Base-by-base conservation (phyloP, 805 yeast species). In the Sporopachydermia quercuum region DNA sequence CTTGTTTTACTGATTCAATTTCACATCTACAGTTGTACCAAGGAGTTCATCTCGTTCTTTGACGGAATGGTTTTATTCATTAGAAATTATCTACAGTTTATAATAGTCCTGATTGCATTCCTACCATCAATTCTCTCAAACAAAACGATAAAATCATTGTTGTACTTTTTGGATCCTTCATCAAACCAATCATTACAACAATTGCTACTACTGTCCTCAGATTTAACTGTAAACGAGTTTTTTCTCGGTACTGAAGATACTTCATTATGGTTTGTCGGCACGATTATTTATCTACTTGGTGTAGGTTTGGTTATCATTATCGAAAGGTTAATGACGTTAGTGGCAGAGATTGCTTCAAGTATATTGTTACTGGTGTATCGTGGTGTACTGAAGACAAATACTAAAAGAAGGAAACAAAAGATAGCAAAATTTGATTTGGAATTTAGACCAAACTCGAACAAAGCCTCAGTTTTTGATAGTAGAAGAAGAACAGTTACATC, bases 161-260 rank as follows among this genome's bases (percentile, higher is more conserved):
- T 71, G 2, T 57, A 63, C 43, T 43, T 56, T 23, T 49, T 70
- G 23, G 85, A 76, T 53, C 84, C 78, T 2, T 71, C 70, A 19
- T 42, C 40, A 46, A 45, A 27, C 37, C 5, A 54, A 53, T 39
- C 47, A 56, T 35, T 39, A 52, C 46, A 18, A 15, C 39, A 38
- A 16, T 19, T 43, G 41, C 40, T 17, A 42, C 40, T 35, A 36
- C 36, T n/a, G 11, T 42, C 11, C 43, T n/a, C 5, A 6, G 34
- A 15, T 5, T 8, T 36, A 14, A 16, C 53, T 37, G 46, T 70
- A 27, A 77, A 80, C 50, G 63, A 73, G n/a, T 74, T 71, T 49
- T 80, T 70, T 49, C 54, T 84, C 37, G 94, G 94, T 0, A 53
- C 79, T 3, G 71, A 76, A 43, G 85, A 78, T 42, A 49, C 54